Base-by-base conservation (phyloP, 768 basidiomycete species). In the Kwoniella shandongensis region DNA sequence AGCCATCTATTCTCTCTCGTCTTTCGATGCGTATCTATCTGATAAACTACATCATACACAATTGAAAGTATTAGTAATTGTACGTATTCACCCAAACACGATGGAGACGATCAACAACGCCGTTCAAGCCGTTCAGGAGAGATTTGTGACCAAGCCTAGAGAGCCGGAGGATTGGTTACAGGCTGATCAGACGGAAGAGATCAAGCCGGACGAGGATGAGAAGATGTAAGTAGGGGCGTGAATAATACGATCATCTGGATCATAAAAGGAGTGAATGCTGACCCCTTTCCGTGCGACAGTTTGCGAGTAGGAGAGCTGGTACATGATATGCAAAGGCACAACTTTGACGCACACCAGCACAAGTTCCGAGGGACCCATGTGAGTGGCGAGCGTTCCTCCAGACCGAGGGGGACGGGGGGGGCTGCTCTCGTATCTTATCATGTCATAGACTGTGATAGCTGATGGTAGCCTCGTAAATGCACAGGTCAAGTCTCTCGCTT, bases 281-380 rank as follows among this genome's bases (percentile, higher is more conserved):
- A 57, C 26, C 8, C 6, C 5, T 27, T 13, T 6, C n/a, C 27
- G 13, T 27, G 27, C 10, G 1, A n/a, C 30, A 57, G 55, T 3
- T 18, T 57, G 22, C 55, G 55, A 36, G 55, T 63, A 4, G 57
- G 61, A 23, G 56, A 63, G 52, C 23, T 54, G 27, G 57, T 63
- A 8, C 42, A 52, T 41, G 52, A 59, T 41, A 63, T 63, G 61
- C 56, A 58, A 40, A 38, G 45, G 22, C 50, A 51, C 29, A 63
- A 59, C 42, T 63, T 63, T 23, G 61, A 63, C 47, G 35, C 57
- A 29, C 64, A 65, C 39, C 56, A 58, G 29, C 64, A 65, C 40
- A 54, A 49, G 27, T 62, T 54, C 35, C 30, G 64, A 47, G 64
- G 64, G 3, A 65, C 64, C 11, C 64, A 65, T 49, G 55, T 57